Conservation (phyloP, 225 moss, liverwort and hornwort genomes). For the Rhytidiadelphus loreus region DNA sequence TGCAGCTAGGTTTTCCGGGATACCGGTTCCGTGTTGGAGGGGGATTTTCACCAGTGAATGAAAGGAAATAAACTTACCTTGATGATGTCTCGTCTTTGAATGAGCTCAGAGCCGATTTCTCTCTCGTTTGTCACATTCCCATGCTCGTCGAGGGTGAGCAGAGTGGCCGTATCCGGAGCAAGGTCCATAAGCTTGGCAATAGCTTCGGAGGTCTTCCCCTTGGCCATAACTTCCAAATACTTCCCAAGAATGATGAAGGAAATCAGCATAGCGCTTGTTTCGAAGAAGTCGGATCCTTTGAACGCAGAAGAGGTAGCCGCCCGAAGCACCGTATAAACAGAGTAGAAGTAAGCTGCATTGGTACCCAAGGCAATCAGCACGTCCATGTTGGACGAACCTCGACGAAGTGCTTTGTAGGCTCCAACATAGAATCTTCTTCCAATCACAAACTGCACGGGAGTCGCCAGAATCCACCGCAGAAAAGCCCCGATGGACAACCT, state of each 20-base stretch:
- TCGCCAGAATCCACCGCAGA: constrained; percentile 67
- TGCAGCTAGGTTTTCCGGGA: neutral
- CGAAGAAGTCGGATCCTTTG: constrained; percentile 88
- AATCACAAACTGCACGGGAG: constrained; percentile 86
- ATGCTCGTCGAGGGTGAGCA: constrained; percentile 37
- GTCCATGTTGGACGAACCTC: constrained; percentile 89
- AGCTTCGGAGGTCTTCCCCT: constrained; percentile 95
- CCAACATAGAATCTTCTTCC: constrained; percentile 83
- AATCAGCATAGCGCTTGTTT: constrained; percentile 95
- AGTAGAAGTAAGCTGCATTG: constrained; percentile 96
- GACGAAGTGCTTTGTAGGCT: constrained; percentile 80
- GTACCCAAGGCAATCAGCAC: constrained; percentile 86
- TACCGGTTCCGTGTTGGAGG: neutral
- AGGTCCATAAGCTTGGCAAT: constrained; percentile 97
- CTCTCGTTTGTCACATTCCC: constrained; percentile 36
- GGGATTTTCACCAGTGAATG: neutral
- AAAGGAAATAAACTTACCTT: constrained; percentile 24
- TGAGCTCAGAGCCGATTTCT: constrained; percentile 75
- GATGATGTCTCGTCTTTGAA: constrained; percentile 89
- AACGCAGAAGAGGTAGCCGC: constrained; percentile 53
- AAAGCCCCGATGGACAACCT: constrained; percentile 62
- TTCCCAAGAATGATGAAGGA: constrained; percentile 92
- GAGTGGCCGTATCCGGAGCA: constrained; percentile 74
- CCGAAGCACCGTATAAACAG: constrained; percentile 66
- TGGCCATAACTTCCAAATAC: constrained; percentile 84